Percentiles rank a stretch among this genome's conserved stretches.
These are phyloP conservation scores for Debaryomyces udenii DNA, from an alignment of 1,139 yeast genomes.

Conservation along the genomic window DNA sequence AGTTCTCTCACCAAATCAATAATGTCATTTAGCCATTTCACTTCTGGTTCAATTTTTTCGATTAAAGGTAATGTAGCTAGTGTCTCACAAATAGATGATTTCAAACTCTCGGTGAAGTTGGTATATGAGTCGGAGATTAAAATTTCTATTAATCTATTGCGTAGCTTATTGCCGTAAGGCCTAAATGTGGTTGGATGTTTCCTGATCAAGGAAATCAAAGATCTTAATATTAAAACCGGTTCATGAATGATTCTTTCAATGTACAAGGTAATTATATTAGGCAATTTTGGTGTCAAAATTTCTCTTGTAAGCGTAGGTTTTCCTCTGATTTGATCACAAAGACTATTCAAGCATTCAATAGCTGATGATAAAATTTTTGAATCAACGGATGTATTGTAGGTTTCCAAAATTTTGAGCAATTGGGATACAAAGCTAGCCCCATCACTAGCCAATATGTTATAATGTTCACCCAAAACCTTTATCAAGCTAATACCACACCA, in stretches of 20 bases:
- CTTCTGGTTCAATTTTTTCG: conserved; percentile 55
- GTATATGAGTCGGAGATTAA: conserved; percentile 32
- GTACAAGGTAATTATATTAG: conserved; percentile 59
- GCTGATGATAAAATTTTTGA: conserved; percentile 50
- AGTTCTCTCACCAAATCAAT: conserved; percentile 46
- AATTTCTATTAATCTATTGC: conserved; percentile 43
- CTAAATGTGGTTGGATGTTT: conserved; percentile 80
- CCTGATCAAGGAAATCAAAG: conserved; percentile 52
- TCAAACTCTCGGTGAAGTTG: conserved; percentile 40
- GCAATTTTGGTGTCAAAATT: conserved; percentile 76
- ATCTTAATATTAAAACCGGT: conserved; percentile 48
- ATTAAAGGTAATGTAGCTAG: conserved; percentile 62
- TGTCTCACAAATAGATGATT: conserved; percentile 47
- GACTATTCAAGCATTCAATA: conserved; percentile 48
- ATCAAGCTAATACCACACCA: conserved; percentile 69
- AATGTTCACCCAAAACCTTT: conserved; percentile 53
- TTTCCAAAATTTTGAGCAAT: conserved; percentile 59
- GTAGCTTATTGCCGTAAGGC: conserved; percentile 70
- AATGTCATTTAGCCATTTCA: conserved; percentile 50
- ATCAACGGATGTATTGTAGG: conserved; percentile 45
- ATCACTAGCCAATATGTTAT: conserved; percentile 57
- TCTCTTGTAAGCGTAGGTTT: conserved; percentile 87
- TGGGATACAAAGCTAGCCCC: conserved; percentile 61
- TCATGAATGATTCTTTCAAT: conserved; percentile 44
- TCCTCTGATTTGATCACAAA: conserved; percentile 66